A percentile compares a stretch with the other conserved stretches of the same genome.
phyloP scores from a whole-genome alignment of 768 basidiomycete species.

The Amanita pseudoporphyria region DNA sequence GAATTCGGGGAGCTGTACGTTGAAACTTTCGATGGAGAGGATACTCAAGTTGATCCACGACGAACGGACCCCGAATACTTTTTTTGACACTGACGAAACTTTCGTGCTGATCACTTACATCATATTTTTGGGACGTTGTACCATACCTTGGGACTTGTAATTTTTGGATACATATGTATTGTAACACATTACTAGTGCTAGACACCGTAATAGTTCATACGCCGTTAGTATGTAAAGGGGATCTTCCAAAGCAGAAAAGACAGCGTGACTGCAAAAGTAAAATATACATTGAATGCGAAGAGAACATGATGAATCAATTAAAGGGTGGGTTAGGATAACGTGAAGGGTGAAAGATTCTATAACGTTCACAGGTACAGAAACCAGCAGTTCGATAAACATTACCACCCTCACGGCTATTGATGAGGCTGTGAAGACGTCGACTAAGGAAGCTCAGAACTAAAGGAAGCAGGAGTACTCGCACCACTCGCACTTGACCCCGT shows the following conservation, averaged over 20 bases:
- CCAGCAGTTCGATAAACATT: no score
- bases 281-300: not conserved
- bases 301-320: no score
- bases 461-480: not conserved
- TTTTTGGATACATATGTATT: not conserved
- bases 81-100: not conserved
- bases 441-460: slow-evolving; percentile 1
- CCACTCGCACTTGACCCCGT: not conserved
- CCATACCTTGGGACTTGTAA: not conserved
- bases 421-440: slow-evolving; percentile 3
- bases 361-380: slow-evolving; percentile 1
- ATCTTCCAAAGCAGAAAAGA: not conserved
- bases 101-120: not conserved
- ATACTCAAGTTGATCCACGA: not conserved
- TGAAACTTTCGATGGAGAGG: slow-evolving; percentile 1
- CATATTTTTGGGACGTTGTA: not conserved
- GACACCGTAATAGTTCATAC: not conserved
- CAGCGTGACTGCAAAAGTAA: not conserved
- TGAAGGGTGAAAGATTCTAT: slow-evolving; percentile 1
- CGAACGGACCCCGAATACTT: not conserved
- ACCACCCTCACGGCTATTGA: not conserved
- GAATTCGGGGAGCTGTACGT: not conserved
- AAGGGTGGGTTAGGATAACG: not conserved
- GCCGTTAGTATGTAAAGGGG: no score
- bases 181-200: not conserved